A percentile compares a stretch with the other conserved stretches of the same genome.
phyloP scores from a whole-genome alignment of 352 stramenopile species.

The Peronospora farinosa region DNA sequence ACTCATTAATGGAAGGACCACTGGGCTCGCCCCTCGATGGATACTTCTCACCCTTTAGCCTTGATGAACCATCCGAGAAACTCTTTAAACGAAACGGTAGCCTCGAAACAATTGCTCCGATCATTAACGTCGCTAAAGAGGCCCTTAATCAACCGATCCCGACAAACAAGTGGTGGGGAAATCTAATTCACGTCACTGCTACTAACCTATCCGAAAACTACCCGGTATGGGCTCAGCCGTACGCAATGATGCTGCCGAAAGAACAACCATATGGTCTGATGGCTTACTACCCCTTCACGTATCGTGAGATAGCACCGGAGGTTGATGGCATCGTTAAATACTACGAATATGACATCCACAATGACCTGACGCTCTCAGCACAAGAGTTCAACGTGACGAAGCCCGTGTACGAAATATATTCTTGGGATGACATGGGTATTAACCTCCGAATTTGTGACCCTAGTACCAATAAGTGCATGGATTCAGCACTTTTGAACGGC shows the following conservation, averaged over 20 bases:
- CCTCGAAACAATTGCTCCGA: conserved; percentile 41
- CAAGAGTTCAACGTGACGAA: conserved; percentile 49
- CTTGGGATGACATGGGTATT: conserved; percentile 56
- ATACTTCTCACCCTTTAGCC: no score
- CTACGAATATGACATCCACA: conserved; percentile 55
- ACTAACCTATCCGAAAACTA: conserved; percentile 34
- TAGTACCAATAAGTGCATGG: conserved; percentile 38
- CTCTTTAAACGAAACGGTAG: conserved; percentile 37
- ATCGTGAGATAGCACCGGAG: conserved; percentile 36
- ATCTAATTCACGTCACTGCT: conserved; percentile 52
- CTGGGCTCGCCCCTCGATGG: no score
- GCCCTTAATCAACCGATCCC: conserved; percentile 49
- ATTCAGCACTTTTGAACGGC: conserved; percentile 50
- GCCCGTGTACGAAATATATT: conserved; percentile 54
- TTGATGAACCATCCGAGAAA: no score
- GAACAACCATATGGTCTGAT: conserved; percentile 47
- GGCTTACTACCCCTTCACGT: conserved; percentile 56
- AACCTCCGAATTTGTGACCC: conserved; percentile 49
- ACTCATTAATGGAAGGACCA: no score
- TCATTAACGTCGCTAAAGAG: conserved; percentile 54
- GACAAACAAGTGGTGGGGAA: conserved; percentile 82
- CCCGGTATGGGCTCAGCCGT: conserved; percentile 61
- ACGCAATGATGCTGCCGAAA: conserved; percentile 47
- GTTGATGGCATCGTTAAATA: conserved; percentile 49
- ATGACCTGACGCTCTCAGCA: conserved; percentile 61